Evolutionary conservation across 352 stramenopile genomes (phyloP), one percentile per base, ranked within the genome.

Genomic region (Pythium phragmitis): DNA sequence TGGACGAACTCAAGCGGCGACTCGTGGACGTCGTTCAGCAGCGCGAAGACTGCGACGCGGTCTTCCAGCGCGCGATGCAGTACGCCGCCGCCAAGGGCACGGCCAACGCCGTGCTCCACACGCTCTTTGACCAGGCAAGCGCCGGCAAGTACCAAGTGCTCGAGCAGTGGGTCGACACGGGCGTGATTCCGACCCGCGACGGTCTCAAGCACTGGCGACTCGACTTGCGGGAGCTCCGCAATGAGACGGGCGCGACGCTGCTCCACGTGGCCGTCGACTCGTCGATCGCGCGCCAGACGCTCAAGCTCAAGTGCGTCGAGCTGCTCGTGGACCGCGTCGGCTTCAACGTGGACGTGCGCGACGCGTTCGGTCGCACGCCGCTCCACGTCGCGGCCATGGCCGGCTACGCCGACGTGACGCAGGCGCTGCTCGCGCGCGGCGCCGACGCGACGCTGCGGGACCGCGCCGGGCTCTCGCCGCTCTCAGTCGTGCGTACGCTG

Each of bases 111-210:
- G 81, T 93, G 21, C 71, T 93, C 5, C 81, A 91, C 62, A 74
- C 79, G 34, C 72, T 95, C 11, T 95, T 95, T 61, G 83, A 89
- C 67, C 84, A 89, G 52, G 79, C 74, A 9, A 89, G 74, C 43
- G 52, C 60, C 30, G 82, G 74, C 23, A 92, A 93, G 63, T 65
- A 69, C 36, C 67, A 72, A 7, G 80, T 77, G 39, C 58, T 95
- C 5, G 73, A 67, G 42, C 57, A 73, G 19, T 95, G 82, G 71
- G 56, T 86, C 49, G 78, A 90, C n/a, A 86, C 80, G 5, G 84
- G 86, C 14, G 80, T 82, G 19, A 85, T 95, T 51, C 76, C 80
- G 21, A 91, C 86, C n/a, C 82, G 86, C 36, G 84, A 91, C 62
- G 80, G 80, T 8, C 72, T 92, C 3, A 74, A 77, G 57, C 84